Base-by-base conservation (phyloP, 345 rosid genomes). In the Arabis hirsuta region DNA sequence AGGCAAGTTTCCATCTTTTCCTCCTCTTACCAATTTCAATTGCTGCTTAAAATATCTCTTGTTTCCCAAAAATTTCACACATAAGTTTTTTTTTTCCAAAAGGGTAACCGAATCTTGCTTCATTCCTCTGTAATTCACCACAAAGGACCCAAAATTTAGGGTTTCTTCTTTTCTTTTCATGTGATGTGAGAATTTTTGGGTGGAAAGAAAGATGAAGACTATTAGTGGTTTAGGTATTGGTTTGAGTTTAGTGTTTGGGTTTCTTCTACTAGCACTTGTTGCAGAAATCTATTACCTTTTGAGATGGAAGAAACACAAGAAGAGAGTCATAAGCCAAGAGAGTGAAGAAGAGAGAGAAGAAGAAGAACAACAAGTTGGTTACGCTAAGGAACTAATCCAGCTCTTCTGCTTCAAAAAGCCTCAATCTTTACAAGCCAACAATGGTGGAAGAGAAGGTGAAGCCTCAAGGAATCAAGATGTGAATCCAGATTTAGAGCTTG, bases 221-320 rank as follows among this genome's bases (percentile, higher is more conserved):
- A 78, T 85, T 10, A 81, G 84, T 79, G 88, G 91, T 8, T 85
- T 95, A 80, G 92, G 91, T 19, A 74, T 95, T 50, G 87, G 89
- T 47, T 80, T 95, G 16, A 81, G 96, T 66, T 45, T 90, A 43
- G 88, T 83, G 24, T 90, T 88, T 74, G 96, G 90, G 51, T 86
- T 84, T 73, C 86, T 95, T 66, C 65, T 88, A 13, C 53, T 95
- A 58, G 96, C 92, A 22, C 78, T 89, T 59, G 79, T 82, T 55
- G 97, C 85, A 43, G 96, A 88, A 78, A 71, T 91, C 20, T 89
- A 78, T 78, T 91, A 91, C 74, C 62, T 91, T 79, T 71, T 95
- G 9, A 88, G 96, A 87, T 87, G 97, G 96, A 95, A 88, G 81
- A 95, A 87, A 71, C 43, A 70, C 56, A 69, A 61, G 60, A 95